phyloP scores from a whole-genome alignment of 1,139 yeast species.

The Suhomyces anneliseae region DNA sequence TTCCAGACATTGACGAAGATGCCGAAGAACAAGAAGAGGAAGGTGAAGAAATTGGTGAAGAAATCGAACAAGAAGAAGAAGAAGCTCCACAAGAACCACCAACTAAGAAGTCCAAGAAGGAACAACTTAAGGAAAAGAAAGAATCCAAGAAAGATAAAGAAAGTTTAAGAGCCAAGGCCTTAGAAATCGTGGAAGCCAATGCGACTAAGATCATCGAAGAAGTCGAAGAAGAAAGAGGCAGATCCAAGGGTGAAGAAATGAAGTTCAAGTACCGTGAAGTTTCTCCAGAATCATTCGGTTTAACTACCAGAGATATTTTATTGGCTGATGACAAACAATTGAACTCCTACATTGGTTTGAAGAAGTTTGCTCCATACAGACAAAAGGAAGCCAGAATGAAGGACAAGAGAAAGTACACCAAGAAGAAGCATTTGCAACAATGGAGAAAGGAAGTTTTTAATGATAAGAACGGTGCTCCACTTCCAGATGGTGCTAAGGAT shows the following conservation, averaged over 20 bases:
- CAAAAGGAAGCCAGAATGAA: slow-evolving; percentile 68
- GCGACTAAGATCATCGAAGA: slow-evolving; percentile 53
- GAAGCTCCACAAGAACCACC: slow-evolving; percentile 29
- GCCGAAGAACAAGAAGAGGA: slow-evolving; percentile 23
- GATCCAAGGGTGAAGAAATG: slow-evolving; percentile 46
- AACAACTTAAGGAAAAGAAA: slow-evolving; percentile 54
- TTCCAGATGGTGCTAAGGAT: slow-evolving; percentile 31
- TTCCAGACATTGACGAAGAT: slow-evolving; percentile 28
- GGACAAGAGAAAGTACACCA: slow-evolving; percentile 82
- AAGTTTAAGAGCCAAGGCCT: slow-evolving; percentile 64
- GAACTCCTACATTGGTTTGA: slow-evolving; percentile 81
- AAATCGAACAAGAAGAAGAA: slow-evolving; percentile 39
- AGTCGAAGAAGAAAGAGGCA: slow-evolving; percentile 62
- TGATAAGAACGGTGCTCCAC: slow-evolving; percentile 57
- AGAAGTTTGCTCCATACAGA: slow-evolving; percentile 92
- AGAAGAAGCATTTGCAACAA: slow-evolving; percentile 77
- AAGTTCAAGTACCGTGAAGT: slow-evolving; percentile 89
- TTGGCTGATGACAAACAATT: slow-evolving; percentile 86
- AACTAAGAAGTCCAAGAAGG: slow-evolving; percentile 48
- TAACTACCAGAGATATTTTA: slow-evolving; percentile 81
- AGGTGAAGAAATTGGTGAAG: slow-evolving; percentile 17
- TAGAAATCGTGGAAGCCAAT: slow-evolving; percentile 59
- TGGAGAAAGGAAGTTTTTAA: slow-evolving; percentile 88
- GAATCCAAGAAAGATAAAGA: slow-evolving; percentile 63
- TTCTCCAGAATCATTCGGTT: slow-evolving; percentile 90